A percentile compares a stretch with the other conserved stretches of the same genome.
Conservation (phyloP, 2,329 filamentous ascomycete species). For the Rachicladosporium sp. region DNA sequence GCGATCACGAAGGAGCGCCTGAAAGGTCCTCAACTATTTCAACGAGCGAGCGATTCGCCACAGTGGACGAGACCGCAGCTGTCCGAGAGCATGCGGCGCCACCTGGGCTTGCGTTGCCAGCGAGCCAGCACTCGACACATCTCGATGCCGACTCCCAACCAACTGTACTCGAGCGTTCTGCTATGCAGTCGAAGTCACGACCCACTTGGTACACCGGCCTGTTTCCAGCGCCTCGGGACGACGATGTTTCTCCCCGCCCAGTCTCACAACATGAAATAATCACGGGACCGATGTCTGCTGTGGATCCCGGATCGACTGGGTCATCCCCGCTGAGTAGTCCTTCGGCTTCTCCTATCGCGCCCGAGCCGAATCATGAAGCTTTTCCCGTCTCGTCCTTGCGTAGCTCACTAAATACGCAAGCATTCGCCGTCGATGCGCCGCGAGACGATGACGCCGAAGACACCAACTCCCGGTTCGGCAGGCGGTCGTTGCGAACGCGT, state of each 20-base stretch:
- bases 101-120: neutral
- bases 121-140: neutral
- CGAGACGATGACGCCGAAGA: neutral
- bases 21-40: neutral
- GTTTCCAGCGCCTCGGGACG: too few species aligned
- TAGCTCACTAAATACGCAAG: too few species aligned
- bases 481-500: slow-evolving; percentile 26
- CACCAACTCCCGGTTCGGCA: slow-evolving; percentile 3
- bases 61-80: neutral
- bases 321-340: neutral
- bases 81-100: neutral
- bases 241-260: too few species aligned
- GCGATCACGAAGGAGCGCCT: neutral
- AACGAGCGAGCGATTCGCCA: too few species aligned
- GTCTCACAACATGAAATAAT: too few species aligned
- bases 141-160: too few species aligned
- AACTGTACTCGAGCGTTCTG: too few species aligned
- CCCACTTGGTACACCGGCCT: too few species aligned
- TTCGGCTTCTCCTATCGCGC: too few species aligned
- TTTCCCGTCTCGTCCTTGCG: too few species aligned
- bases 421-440: neutral
- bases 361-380: too few species aligned
- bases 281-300: neutral
- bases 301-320: neutral
- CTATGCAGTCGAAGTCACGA: too few species aligned